A percentile compares a stretch with the other conserved stretches of the same genome.
These are phyloP conservation scores for Malassezia pachydermatis DNA, from an alignment of 1,284 basidiomycete genomes.

Conservation along the genomic window DNA sequence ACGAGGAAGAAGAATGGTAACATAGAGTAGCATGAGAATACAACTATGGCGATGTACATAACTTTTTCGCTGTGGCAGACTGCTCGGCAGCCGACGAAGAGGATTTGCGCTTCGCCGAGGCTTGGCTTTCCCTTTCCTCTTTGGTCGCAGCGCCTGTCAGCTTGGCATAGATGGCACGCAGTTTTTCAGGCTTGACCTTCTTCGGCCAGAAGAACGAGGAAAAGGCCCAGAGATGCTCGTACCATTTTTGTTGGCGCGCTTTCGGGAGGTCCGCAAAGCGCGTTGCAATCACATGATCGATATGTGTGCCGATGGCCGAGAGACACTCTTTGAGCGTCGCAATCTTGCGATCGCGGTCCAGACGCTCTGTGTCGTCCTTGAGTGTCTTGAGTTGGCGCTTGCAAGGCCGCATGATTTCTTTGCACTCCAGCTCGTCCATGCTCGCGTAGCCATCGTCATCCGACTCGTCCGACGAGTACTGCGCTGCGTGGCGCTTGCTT, in stretches of 20 bases:
- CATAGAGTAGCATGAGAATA: background rate
- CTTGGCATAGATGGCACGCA: slow-evolving; percentile 39
- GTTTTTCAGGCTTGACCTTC: slow-evolving; percentile 52
- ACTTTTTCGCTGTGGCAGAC: background rate
- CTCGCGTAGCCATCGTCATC: slow-evolving; percentile 51
- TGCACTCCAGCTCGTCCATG: slow-evolving; percentile 90
- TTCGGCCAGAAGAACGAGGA: slow-evolving; percentile 88
- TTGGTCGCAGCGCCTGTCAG: slow-evolving; percentile 19
- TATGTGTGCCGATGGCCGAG: slow-evolving; percentile 81
- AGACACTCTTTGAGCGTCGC: slow-evolving; percentile 89
- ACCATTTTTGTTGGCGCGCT: slow-evolving; percentile 71
- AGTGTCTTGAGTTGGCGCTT: slow-evolving; percentile 95
- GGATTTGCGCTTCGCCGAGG: slow-evolving; percentile 6
- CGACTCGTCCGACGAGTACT: slow-evolving; percentile 24
- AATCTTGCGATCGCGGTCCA: slow-evolving; percentile 88
- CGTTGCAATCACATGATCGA: slow-evolving; percentile 68
- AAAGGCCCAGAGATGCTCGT: slow-evolving; percentile 83
- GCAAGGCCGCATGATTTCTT: slow-evolving; percentile 88
- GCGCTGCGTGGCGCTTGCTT: slow-evolving; percentile 20
- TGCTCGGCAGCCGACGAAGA: background rate
- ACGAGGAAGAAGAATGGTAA: background rate
- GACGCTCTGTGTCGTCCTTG: slow-evolving; percentile 75
- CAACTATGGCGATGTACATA: background rate
- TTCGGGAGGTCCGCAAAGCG: slow-evolving; percentile 60
- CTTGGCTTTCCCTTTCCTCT: slow-evolving; percentile 1